A percentile compares a stretch with the other conserved stretches of the same genome.
Evolutionary conservation across 768 basidiomycete genomes (phyloP).

Genomic region (Boletus rufocinnamomeus): DNA sequence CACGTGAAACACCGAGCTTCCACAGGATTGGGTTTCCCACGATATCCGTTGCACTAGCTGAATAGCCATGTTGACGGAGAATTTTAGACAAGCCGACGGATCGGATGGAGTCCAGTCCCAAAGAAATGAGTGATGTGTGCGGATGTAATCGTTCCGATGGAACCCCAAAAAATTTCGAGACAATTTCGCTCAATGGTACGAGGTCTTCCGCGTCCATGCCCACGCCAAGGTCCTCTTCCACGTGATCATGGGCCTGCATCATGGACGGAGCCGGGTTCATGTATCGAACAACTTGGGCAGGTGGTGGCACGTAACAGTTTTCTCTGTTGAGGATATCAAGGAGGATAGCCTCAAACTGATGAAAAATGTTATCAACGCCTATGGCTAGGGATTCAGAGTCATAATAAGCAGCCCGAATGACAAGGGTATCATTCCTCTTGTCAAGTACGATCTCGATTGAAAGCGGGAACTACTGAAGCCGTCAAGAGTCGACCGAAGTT

Average conservation of each 20-base stretch:
- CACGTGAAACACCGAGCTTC: conserved; percentile 16
- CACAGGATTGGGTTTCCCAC: conserved; percentile 33
- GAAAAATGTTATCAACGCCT: conserved; percentile 25
- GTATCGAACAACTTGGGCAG: not conserved
- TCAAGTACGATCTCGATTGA: conserved; percentile 31
- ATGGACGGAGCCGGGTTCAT: not conserved
- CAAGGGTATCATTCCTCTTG: conserved; percentile 16
- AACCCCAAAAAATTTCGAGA: conserved; percentile 24
- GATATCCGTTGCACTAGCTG: conserved; percentile 39
- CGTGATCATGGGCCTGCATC: not conserved
- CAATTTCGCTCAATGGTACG: conserved; percentile 12
- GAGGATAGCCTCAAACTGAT: conserved; percentile 30
- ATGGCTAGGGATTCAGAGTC: conserved; percentile 18
- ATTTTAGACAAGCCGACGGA: conserved; percentile 44
- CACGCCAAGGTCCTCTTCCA: not conserved
- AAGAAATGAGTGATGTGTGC: conserved; percentile 41
- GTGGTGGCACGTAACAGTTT: not conserved
- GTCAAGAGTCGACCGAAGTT: conserved; percentile 1
- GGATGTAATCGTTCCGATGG: conserved; percentile 14
- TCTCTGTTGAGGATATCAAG: conserved; percentile 14
- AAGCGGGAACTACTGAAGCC: conserved; percentile 22
- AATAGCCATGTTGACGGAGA: conserved; percentile 37
- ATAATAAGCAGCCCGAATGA: conserved; percentile 27
- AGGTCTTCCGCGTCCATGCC: conserved; percentile 4
- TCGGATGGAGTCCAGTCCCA: conserved; percentile 51